Percentiles rank a stretch among this genome's conserved stretches.
phyloP scores from a whole-genome alignment of 345 rosid genomes.

The Salix koriyanagi region DNA sequence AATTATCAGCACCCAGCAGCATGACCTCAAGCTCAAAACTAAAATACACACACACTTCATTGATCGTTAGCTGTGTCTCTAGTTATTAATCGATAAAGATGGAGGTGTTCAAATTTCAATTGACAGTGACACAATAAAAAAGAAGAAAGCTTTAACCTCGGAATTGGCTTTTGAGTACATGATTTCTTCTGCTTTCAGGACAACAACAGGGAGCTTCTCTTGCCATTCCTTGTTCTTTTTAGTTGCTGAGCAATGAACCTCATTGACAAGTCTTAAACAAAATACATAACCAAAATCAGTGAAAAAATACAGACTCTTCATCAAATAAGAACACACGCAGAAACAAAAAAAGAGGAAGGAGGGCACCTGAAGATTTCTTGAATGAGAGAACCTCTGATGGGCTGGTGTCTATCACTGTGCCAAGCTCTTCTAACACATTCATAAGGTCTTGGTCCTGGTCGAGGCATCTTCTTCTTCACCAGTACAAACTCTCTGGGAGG shows the following conservation, averaged over 20 bases:
- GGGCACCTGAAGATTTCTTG: slow-evolving; percentile 62
- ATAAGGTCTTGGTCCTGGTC: slow-evolving; percentile 73
- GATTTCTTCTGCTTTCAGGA: slow-evolving; percentile 65
- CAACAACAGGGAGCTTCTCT: slow-evolving; percentile 68
- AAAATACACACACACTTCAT: too few species aligned
- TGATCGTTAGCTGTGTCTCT: not conserved
- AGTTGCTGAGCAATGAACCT: slow-evolving; percentile 45
- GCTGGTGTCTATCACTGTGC: slow-evolving; percentile 76
- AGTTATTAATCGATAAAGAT: not conserved
- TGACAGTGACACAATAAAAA: not conserved
- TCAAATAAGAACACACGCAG: not conserved
- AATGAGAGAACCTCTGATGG: slow-evolving; percentile 71
- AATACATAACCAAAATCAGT: not conserved
- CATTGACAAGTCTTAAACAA: slow-evolving; percentile 51
- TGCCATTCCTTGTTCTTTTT: slow-evolving; percentile 79
- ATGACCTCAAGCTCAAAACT: not conserved
- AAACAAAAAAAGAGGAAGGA: not conserved
- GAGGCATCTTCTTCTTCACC: slow-evolving; percentile 46
- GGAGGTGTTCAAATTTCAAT: slow-evolving; percentile 1
- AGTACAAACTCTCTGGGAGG: not conserved
- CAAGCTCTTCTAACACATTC: slow-evolving; percentile 70
- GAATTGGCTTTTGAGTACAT: slow-evolving; percentile 76
- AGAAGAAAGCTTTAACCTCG: slow-evolving; percentile 33
- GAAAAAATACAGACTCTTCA: not conserved
- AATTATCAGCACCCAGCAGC: not conserved